Evolutionary conservation across 495 filamentous ascomycete genomes (phyloP).

Genomic region (Talaromyces trachyspermus): DNA sequence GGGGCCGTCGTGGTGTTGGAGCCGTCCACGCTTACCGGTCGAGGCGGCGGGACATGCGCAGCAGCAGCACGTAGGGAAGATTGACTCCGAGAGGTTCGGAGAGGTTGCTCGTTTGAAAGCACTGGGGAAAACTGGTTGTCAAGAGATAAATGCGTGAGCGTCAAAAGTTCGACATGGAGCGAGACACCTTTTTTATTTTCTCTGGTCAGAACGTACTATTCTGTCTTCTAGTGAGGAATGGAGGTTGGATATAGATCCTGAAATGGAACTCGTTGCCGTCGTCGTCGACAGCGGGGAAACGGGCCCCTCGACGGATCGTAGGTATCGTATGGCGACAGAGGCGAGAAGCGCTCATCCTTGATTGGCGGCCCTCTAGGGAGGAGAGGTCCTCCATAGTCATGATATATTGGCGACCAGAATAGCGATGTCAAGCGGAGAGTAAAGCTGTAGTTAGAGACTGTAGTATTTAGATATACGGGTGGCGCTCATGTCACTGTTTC

Average conservation of each 20-base stretch:
- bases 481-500: no score
- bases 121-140: neutral
- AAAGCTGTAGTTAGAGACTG: no score
- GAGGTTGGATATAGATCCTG: neutral
- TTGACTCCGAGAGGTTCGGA: constrained; percentile 2
- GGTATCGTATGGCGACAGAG: constrained; percentile 3
- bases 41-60: constrained; percentile 2
- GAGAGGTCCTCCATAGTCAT: constrained; percentile 18
- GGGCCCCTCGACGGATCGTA: neutral
- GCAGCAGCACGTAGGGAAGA: constrained; percentile 1
- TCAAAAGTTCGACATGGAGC: no score
- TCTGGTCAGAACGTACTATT: neutral
- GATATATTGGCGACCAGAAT: neutral
- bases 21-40: constrained; percentile 2
- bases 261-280: no score
- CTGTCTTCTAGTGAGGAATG: no score
- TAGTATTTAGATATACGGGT: no score
- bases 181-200: no score
- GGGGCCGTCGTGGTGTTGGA: neutral
- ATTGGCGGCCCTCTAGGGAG: constrained; percentile 33
- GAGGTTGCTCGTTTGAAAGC: neutral
- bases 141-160: no score
- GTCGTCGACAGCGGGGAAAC: neutral
- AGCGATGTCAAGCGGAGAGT: neutral
- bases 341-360: constrained; percentile 12